phyloP scores from a whole-genome alignment of 495 filamentous ascomycete genomes.

The Aspergillus taichungensis region DNA sequence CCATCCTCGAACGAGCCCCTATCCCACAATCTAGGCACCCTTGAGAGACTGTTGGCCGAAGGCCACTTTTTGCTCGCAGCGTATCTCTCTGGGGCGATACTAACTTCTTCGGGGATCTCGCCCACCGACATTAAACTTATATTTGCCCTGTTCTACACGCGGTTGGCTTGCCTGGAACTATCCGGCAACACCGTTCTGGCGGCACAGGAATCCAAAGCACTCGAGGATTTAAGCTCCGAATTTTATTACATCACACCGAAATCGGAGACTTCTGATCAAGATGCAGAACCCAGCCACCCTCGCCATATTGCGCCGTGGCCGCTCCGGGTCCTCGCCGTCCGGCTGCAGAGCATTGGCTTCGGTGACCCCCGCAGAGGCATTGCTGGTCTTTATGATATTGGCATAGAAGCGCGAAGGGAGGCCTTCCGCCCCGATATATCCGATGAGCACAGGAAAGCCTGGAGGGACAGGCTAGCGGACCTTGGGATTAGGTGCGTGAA shows the following conservation, averaged over 20 bases:
- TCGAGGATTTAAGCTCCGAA: conserved; percentile 68
- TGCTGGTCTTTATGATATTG: conserved; percentile 82
- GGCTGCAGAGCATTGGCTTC: conserved; percentile 77
- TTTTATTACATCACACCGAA: conserved; percentile 52
- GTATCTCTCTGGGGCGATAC: conserved; percentile 30
- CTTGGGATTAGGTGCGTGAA: conserved; percentile 72
- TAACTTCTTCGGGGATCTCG: conserved; percentile 38
- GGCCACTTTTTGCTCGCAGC: conserved; percentile 57
- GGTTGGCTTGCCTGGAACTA: conserved; percentile 74
- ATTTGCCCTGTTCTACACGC: conserved; percentile 71
- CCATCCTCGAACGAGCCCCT: conserved; percentile 30
- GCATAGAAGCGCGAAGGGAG: conserved; percentile 57
- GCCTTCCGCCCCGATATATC: conserved; percentile 28
- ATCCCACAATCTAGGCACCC: conserved; percentile 25
- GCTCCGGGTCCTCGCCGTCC: conserved; percentile 68
- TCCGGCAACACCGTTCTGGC: conserved; percentile 62
- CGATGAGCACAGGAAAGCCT: conserved; percentile 41
- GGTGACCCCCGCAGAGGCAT: conserved; percentile 77
- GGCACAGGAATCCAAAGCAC: conserved; percentile 72
- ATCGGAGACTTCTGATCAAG: conserved; percentile 10
- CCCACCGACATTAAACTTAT: conserved; percentile 53
- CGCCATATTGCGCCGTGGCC: conserved; percentile 76
- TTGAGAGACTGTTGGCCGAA: conserved; percentile 64
- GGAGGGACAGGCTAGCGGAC: conserved; percentile 61
- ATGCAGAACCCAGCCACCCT: conserved; percentile 26